Percentiles rank a stretch among this genome's conserved stretches.
Evolutionary conservation across 169 alveolate genomes (phyloP).

Genomic region (Eimeria necatrix): DNA sequence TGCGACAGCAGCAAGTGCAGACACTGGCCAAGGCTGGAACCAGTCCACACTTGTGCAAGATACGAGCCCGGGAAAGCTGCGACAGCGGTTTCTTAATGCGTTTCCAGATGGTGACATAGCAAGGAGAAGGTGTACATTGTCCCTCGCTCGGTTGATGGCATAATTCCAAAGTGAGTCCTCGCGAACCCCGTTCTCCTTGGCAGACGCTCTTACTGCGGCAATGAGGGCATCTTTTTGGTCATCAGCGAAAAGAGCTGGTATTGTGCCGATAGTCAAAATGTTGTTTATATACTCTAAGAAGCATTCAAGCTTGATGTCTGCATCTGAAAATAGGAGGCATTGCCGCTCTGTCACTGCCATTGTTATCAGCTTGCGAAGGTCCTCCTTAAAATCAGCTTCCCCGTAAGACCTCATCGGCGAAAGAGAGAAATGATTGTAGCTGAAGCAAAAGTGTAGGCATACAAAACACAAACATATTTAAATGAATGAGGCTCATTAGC

Average conservation of each 20-base stretch:
- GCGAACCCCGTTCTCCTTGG: slow-evolving; percentile 89
- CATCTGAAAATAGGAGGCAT: slow-evolving; percentile 94
- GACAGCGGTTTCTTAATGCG: slow-evolving; percentile 92
- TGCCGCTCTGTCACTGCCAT: slow-evolving; percentile 89
- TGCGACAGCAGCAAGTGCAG: slow-evolving; percentile 97
- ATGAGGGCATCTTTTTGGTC: slow-evolving; percentile 93
- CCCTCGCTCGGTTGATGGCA: slow-evolving; percentile 83
- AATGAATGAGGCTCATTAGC: too few relatives aligned
- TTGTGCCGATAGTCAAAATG: slow-evolving; percentile 94
- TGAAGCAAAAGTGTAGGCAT: slow-evolving; percentile 42
- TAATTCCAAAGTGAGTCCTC: slow-evolving; percentile 90
- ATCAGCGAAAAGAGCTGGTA: slow-evolving; percentile 95
- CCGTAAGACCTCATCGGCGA: slow-evolving; percentile 93
- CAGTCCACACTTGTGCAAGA: slow-evolving; percentile 98
- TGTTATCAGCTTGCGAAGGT: slow-evolving; percentile 92
- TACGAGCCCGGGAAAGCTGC: slow-evolving; percentile 97
- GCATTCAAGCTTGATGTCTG: slow-evolving; percentile 95
- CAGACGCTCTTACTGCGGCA: slow-evolving; percentile 88
- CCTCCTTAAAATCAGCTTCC: slow-evolving; percentile 95
- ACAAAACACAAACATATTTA: background rate
- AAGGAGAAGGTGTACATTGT: slow-evolving; percentile 92
- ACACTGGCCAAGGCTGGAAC: slow-evolving; percentile 97
- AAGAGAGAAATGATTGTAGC: slow-evolving; percentile 92
- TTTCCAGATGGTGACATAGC: slow-evolving; percentile 96
- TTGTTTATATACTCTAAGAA: slow-evolving; percentile 95